phyloP scores from a whole-genome alignment of 805 yeast species.

The Myxozyma lipomycoides region DNA sequence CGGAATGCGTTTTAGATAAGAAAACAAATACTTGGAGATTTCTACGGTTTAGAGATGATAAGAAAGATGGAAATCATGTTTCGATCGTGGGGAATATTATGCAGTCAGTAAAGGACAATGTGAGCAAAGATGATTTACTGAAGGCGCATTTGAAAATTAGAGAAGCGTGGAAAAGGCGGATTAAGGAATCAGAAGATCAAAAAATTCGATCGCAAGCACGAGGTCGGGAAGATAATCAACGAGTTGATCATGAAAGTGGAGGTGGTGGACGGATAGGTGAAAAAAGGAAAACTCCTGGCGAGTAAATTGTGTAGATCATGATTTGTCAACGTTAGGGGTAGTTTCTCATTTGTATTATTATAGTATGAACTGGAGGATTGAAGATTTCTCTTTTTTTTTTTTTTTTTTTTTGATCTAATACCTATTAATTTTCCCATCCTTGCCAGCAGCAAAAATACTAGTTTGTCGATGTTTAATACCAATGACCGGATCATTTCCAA shows the following conservation, averaged over 20 bases:
- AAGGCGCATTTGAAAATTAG: conserved; percentile 55
- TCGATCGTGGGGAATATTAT: conserved; percentile 78
- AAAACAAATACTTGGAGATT: conserved; percentile 70
- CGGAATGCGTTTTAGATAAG: conserved; percentile 70
- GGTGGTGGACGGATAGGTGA: conserved; percentile 12
- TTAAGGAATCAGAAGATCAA: conserved; percentile 34
- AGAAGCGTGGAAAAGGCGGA: conserved; percentile 58
- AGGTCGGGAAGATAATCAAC: conserved; percentile 17
- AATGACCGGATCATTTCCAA: background rate
- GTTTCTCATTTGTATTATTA: background rate
- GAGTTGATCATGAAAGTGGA: conserved; percentile 2
- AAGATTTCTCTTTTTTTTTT: background rate
- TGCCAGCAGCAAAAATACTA: conserved; percentile 5
- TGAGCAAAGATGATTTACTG: conserved; percentile 69
- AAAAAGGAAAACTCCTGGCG: conserved; percentile 15
- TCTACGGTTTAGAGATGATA: conserved; percentile 90
- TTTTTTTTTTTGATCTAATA: conserved; percentile 1
- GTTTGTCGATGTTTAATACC: conserved; percentile 1
- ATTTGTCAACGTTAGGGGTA: background rate
- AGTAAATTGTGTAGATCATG: background rate
- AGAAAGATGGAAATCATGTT: conserved; percentile 78
- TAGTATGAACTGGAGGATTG: too few relatives aligned
- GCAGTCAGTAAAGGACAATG: conserved; percentile 81
- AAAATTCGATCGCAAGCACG: conserved; percentile 21
- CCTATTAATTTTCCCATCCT: conserved; percentile 3